phyloP scores from a whole-genome alignment of 371 early-diverging fungal genomes.

The Mortierella sp. region DNA sequence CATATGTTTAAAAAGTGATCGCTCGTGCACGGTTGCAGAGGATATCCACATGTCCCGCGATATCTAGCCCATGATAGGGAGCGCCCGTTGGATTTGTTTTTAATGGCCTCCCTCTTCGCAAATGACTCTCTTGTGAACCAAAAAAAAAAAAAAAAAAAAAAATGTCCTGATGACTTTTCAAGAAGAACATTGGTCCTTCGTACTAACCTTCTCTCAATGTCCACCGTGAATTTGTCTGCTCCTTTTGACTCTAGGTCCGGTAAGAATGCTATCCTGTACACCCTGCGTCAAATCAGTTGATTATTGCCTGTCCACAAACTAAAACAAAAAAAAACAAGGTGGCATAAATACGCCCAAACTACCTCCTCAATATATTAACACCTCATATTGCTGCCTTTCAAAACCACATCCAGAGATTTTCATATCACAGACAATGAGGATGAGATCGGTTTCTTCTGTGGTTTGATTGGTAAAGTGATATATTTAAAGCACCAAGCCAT shows the following conservation, averaged over 20 bases:
- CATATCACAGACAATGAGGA: slow-evolving; percentile 53
- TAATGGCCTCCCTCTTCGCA: too few relatives aligned
- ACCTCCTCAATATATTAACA: not conserved
- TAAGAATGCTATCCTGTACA: slow-evolving; percentile 23
- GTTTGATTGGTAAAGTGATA: slow-evolving; percentile 31
- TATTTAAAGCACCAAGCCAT: not conserved
- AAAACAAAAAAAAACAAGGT: not conserved
- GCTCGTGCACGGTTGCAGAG: slow-evolving; percentile 3
- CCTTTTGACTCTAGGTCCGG: slow-evolving; percentile 24
- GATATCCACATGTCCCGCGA: slow-evolving; percentile 1
- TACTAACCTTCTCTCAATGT: not conserved
- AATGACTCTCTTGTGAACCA: too few relatives aligned
- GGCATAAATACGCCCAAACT: not conserved
- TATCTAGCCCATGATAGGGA: not conserved
- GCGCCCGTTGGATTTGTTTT: not conserved
- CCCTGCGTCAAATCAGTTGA: not conserved
- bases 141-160: too few relatives aligned
- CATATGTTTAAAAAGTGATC: not conserved
- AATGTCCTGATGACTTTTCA: not conserved
- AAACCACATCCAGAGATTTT: slow-evolving; percentile 35
- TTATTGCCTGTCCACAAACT: not conserved
- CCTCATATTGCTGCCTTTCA: not conserved
- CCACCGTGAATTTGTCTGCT: not conserved
- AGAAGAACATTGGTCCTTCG: not conserved
- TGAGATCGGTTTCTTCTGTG: slow-evolving; percentile 55